Conservation (phyloP, 176 grass and related monocot genomes). For the Avena insularis region DNA sequence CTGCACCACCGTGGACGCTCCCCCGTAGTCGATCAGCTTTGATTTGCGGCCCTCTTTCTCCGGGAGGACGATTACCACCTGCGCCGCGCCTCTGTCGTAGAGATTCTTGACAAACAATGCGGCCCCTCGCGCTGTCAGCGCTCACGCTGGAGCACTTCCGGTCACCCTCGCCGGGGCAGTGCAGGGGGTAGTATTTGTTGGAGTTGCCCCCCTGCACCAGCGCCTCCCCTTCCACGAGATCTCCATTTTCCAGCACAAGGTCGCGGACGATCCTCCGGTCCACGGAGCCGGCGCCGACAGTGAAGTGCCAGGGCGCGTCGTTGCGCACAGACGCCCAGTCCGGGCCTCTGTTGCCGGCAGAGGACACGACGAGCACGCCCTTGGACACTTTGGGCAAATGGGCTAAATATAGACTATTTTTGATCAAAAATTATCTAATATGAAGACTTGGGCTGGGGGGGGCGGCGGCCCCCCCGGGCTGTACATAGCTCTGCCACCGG, state of each 20-base stretch:
- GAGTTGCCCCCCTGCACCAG: neutral
- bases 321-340: neutral
- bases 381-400: neutral
- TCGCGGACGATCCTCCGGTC: neutral
- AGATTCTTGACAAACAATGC: neutral
- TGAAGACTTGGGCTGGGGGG: too few relatives aligned
- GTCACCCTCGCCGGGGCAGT: neutral
- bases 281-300: neutral
- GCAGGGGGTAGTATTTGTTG: neutral
- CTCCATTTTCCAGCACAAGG: neutral
- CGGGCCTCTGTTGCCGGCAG: neutral
- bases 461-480: too few relatives aligned
- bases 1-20: neutral
- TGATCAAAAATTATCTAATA: too few relatives aligned
- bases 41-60: neutral
- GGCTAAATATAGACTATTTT: too few relatives aligned
- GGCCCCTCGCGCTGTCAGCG: neutral
- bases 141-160: neutral
- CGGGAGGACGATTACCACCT: neutral
- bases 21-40: neutral
- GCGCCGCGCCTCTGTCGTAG: neutral
- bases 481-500: too few relatives aligned
- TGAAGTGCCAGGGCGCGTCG: slow-evolving; percentile 10
- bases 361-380: neutral
- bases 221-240: neutral